These are phyloP conservation scores for Prunus mume DNA, from an alignment of 306 rosid species.

Conservation along the genomic window DNA sequence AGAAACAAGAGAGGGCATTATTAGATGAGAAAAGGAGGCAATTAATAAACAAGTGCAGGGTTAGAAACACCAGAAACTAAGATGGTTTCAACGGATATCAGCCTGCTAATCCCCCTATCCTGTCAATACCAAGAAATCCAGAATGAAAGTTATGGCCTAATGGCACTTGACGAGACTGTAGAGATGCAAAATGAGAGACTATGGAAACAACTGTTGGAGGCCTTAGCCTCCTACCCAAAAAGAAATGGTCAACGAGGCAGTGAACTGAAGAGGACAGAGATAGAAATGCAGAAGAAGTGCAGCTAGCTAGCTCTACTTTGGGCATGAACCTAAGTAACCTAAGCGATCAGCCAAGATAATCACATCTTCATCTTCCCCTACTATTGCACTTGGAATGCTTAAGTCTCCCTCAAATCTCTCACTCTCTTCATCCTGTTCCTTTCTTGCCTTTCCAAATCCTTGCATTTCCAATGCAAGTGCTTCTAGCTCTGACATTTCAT, in stretches of 20 bases:
- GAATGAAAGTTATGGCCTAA: constrained; percentile 22
- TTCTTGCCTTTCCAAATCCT: constrained; percentile 48
- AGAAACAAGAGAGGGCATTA: constrained; percentile 37
- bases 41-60: constrained; percentile 24
- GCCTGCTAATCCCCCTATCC: constrained; percentile 28
- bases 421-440: constrained; percentile 35
- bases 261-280: constrained; percentile 17
- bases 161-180: constrained; percentile 24
- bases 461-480: constrained; percentile 79
- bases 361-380: constrained; percentile 49
- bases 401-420: constrained; percentile 40
- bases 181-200: constrained; percentile 8
- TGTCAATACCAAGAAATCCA: constrained; percentile 30
- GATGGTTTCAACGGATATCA: constrained; percentile 26
- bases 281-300: constrained; percentile 13
- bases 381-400: constrained; percentile 25
- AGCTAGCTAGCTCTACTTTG: constrained; percentile 28
- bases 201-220: not conserved
- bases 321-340: constrained; percentile 61
- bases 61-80: constrained; percentile 37
- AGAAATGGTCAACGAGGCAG: constrained; percentile 5
- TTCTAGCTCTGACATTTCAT: constrained; percentile 71
- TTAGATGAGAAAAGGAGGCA: constrained; percentile 18
- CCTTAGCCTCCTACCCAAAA: not conserved
- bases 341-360: constrained; percentile 49